phyloP scores from a whole-genome alignment of 1,284 basidiomycete genomes.

The Crepidotus sp. region DNA sequence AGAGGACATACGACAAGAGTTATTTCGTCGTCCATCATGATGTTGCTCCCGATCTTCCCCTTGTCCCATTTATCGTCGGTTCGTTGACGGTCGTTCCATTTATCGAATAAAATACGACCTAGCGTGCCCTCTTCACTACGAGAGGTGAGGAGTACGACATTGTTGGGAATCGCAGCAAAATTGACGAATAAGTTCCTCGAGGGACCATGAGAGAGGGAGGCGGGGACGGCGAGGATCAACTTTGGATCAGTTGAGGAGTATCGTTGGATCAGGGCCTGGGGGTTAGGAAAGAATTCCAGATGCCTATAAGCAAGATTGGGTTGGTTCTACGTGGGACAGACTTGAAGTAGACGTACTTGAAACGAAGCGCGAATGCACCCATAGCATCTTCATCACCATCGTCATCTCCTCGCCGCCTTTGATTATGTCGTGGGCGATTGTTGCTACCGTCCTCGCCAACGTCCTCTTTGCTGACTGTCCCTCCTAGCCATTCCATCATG shows the following conservation, averaged over 20 bases:
- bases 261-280: slow-evolving; percentile 71
- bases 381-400: slow-evolving; percentile 67
- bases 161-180: slow-evolving; percentile 74
- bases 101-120: slow-evolving; percentile 70
- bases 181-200: slow-evolving; percentile 80
- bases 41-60: slow-evolving; percentile 78
- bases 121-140: slow-evolving; percentile 77
- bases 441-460: slow-evolving; percentile 67
- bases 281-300: slow-evolving; percentile 82
- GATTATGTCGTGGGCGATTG: slow-evolving; percentile 40
- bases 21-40: slow-evolving; percentile 67
- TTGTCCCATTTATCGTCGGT: slow-evolving; percentile 77
- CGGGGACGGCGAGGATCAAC: slow-evolving; percentile 87
- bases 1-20: slow-evolving; percentile 48
- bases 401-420: slow-evolving; percentile 34
- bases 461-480: slow-evolving; percentile 84
- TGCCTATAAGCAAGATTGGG: slow-evolving; percentile 42
- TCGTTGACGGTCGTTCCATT: slow-evolving; percentile 78
- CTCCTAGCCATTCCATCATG: slow-evolving; percentile 99
- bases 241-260: slow-evolving; percentile 86
- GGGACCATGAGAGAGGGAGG: slow-evolving; percentile 87
- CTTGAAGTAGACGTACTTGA: slow-evolving; percentile 41
- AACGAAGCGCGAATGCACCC: slow-evolving; percentile 67
- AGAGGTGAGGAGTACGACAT: slow-evolving; percentile 77
- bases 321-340: neutral